A percentile compares a stretch with the other conserved stretches of the same genome.
Evolutionary conservation across 2,329 filamentous ascomycete species (phyloP).

Genomic region (Orbilia quercus): DNA sequence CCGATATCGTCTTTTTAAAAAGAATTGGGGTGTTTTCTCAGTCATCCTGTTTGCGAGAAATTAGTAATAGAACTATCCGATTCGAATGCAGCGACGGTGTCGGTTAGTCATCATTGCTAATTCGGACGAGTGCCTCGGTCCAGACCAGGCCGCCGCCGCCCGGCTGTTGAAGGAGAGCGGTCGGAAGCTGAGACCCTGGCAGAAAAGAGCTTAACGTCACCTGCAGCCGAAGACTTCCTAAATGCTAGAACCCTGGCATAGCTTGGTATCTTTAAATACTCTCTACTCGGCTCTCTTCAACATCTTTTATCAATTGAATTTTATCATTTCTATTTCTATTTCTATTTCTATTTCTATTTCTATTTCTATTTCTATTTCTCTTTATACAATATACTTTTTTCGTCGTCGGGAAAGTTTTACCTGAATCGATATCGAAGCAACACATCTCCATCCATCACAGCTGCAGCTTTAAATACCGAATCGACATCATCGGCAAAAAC

Average conservation of each 20-base stretch:
- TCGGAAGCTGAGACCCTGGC: background rate
- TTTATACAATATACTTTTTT: no score
- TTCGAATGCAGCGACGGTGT: background rate
- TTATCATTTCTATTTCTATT: no score
- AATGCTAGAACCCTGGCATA: background rate
- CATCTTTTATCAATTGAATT: no score
- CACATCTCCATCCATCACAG: no score
- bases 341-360: no score
- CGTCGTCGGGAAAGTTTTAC: no score
- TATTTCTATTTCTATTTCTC: no score
- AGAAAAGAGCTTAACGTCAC: slow-evolving; percentile 1
- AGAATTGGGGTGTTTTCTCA: background rate
- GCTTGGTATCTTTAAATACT: background rate
- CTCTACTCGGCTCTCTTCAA: no score
- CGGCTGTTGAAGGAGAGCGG: no score
- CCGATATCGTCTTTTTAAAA: no score
- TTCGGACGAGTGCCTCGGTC: slow-evolving; percentile 27
- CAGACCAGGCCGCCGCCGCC: slow-evolving; percentile 37
- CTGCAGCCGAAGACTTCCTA: slow-evolving; percentile 19
- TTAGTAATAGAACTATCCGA: slow-evolving; percentile 18
- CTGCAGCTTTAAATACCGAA: no score
- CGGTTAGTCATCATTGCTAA: slow-evolving; percentile 39
- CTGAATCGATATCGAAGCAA: no score
- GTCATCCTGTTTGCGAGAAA: background rate
- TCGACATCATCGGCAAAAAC: slow-evolving; percentile 21